Evolutionary conservation across 768 basidiomycete genomes (phyloP).

Genomic region (Melanogaster broomeanus): DNA sequence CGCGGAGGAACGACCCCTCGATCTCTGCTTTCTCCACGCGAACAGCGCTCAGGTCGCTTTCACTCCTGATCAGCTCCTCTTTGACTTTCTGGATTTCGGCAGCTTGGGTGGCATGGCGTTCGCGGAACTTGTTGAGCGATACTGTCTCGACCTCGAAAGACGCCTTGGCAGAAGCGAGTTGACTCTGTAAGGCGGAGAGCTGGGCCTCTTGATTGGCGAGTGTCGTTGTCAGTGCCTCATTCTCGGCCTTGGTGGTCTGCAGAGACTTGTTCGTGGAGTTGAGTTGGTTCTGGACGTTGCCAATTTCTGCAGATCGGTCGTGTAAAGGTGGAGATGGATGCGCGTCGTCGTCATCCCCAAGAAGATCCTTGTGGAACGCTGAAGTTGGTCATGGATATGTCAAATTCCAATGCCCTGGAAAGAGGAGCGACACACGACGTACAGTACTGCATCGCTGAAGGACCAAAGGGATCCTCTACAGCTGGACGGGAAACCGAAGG

Average conservation of each 20-base stretch:
- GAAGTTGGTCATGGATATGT: neutral
- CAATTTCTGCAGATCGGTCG: constrained; percentile 83
- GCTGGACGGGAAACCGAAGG: constrained; percentile 22
- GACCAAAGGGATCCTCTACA: constrained; percentile 52
- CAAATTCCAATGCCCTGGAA: constrained; percentile 5
- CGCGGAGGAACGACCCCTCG: constrained; percentile 80
- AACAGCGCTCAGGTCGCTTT: constrained; percentile 89
- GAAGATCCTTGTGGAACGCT: constrained; percentile 50
- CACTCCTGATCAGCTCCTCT: constrained; percentile 82
- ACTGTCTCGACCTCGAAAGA: constrained; percentile 85
- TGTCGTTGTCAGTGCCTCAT: constrained; percentile 61
- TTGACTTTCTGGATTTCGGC: constrained; percentile 70
- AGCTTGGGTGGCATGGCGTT: constrained; percentile 66
- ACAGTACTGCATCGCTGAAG: constrained; percentile 31
- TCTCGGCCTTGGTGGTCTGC: constrained; percentile 64
- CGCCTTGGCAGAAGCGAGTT: constrained; percentile 80
- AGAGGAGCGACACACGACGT: constrained; percentile 3
- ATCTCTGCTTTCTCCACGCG: constrained; percentile 90
- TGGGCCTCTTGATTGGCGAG: constrained; percentile 71
- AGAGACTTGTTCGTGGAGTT: constrained; percentile 76
- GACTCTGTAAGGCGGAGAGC: constrained; percentile 78
- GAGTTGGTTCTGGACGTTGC: constrained; percentile 84
- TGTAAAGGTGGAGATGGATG: constrained; percentile 54
- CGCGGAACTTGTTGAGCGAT: constrained; percentile 64
- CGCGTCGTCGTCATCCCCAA: constrained; percentile 67